Percentiles rank a stretch among this genome's conserved stretches.
Conservation (phyloP, 73 alveolate genomes). For the Paramecium tetraurelia region DNA sequence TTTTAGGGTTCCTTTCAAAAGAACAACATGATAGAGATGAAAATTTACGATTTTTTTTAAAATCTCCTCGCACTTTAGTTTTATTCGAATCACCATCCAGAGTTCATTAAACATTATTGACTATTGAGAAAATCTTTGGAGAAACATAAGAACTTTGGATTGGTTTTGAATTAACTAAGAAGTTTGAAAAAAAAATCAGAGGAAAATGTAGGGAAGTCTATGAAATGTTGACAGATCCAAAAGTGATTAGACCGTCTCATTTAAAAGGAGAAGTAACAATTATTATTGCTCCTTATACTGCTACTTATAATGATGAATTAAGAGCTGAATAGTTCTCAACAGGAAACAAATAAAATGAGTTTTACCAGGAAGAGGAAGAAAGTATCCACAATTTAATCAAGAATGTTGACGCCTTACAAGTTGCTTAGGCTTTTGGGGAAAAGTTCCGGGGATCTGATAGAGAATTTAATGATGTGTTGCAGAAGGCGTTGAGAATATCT, state of each 20-base stretch:
- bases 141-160: slow-evolving; percentile 70
- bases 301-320: slow-evolving; percentile 57
- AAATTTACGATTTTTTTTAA: slow-evolving; percentile 59
- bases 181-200: slow-evolving; percentile 68
- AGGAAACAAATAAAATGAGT: neutral
- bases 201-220: slow-evolving; percentile 54
- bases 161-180: slow-evolving; percentile 79
- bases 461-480: neutral
- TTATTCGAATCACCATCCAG: slow-evolving; percentile 46
- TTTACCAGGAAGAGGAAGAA: slow-evolving; percentile 3
- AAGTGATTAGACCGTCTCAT: slow-evolving; percentile 30
- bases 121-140: slow-evolving; percentile 66
- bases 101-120: neutral
- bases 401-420: neutral
- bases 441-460: neutral
- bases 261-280: slow-evolving; percentile 84
- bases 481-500: neutral
- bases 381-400: neutral
- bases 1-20: slow-evolving; percentile 76
- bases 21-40: slow-evolving; percentile 52
- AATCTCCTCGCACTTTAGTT: slow-evolving; percentile 70
- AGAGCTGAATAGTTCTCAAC: slow-evolving; percentile 8
- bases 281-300: slow-evolving; percentile 73
- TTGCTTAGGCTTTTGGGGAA: neutral
- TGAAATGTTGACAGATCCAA: slow-evolving; percentile 53